Percentiles rank a stretch among this genome's conserved stretches.
Evolutionary conservation across 768 basidiomycete species (phyloP).

Genomic region (Collybia sordida): DNA sequence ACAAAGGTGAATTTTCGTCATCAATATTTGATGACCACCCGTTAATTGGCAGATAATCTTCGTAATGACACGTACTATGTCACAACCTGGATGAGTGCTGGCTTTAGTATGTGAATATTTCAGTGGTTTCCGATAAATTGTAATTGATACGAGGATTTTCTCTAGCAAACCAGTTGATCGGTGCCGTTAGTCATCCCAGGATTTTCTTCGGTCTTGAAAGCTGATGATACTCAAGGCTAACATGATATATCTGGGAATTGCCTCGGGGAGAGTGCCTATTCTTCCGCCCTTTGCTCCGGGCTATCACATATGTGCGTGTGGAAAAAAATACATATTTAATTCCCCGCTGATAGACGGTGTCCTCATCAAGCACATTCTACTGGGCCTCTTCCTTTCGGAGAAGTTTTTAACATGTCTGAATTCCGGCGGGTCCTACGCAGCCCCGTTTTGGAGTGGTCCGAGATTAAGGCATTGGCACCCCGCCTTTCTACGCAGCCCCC

Average conservation of each 20-base stretch:
- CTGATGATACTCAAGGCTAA: slow-evolving; percentile 32
- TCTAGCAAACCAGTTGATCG: slow-evolving; percentile 36
- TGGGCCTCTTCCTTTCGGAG: slow-evolving; percentile 37
- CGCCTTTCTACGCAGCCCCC: slow-evolving; percentile 12
- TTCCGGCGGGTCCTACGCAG: slow-evolving; percentile 33
- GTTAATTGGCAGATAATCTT: slow-evolving; percentile 36
- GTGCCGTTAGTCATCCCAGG: slow-evolving; percentile 22
- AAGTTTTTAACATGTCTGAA: slow-evolving; percentile 41
- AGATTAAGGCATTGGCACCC: slow-evolving; percentile 38
- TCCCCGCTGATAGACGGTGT: background rate
- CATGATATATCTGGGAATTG: slow-evolving; percentile 44
- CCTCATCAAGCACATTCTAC: slow-evolving; percentile 23
- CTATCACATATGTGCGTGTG: slow-evolving; percentile 32
- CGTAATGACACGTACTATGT: slow-evolving; percentile 51
- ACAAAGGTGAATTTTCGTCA: slow-evolving; percentile 7
- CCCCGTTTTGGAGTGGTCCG: slow-evolving; percentile 49
- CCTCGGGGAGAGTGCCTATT: slow-evolving; percentile 46
- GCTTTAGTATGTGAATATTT: slow-evolving; percentile 43
- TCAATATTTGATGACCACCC: background rate
- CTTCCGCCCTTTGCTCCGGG: slow-evolving; percentile 47
- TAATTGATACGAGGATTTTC: background rate
- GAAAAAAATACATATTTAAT: background rate
- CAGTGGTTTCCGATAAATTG: background rate
- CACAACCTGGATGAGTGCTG: slow-evolving; percentile 55
- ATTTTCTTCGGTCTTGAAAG: background rate